Evolutionary conservation across 2,329 filamentous ascomycete genomes (phyloP), one percentile per base, ranked within the genome.

Genomic region (Trichoderma asperellum): DNA sequence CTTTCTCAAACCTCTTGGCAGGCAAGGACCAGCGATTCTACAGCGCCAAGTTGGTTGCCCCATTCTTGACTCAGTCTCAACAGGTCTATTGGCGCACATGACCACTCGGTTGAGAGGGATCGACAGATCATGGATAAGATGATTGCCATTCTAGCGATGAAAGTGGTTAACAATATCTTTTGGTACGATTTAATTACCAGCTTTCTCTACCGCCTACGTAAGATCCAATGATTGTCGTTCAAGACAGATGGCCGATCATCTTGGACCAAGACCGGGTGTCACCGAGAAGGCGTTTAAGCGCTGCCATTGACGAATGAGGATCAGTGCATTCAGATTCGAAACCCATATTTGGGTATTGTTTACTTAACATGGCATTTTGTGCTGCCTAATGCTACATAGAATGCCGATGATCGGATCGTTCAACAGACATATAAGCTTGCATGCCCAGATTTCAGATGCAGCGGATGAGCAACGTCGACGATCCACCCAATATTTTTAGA

Each of bases 381-480:
- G 53, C 21, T 57, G 63, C 63, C 62, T 65, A 65, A 57, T 65
- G 5, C 62, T 21, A 57, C 35, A 47, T 56, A 2, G 3, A 55
- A 49, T 66, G 63, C 63, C 63, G 63, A 66, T 66, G 37, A 58
- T 66, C 63, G 63, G 63, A 47, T 66, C n/a, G 11, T 29, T 21
- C 14, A 43, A 35, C 24, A 43, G 10, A 58, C n/a, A 37, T 18
- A 47, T 49, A 32, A 58, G 35, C n/a, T 3, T 24, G 18, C 49
- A 24, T 35, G 18, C 37, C 37, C 21, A 7, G 10, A 12, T 49
- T 34, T 53, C 14, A 24, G 29, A 18, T 37, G 4, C 18, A 11
- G 5, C 21, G 27, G 12, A 34, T 14, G 18, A n/a, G 21, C 11
- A 14, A 34, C 14, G 3, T 18, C 5, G 12, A 24, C 6, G 7